These are phyloP conservation scores for Torulaspora gathmanii DNA, from an alignment of 805 yeast species.

Conservation along the genomic window DNA sequence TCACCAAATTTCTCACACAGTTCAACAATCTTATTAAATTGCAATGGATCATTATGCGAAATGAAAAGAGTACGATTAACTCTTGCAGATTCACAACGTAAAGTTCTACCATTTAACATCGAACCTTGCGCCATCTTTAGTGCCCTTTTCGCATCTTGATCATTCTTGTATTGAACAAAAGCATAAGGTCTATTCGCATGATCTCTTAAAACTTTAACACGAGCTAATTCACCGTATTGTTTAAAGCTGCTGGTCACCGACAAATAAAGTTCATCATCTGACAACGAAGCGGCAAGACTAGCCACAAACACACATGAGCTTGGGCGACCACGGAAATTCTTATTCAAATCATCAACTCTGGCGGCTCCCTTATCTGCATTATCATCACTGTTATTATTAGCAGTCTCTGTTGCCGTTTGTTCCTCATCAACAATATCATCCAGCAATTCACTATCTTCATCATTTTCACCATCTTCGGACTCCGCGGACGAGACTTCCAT, in stretches of 20 bases:
- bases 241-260: slow-evolving; percentile 66
- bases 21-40: slow-evolving; percentile 36
- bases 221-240: slow-evolving; percentile 63
- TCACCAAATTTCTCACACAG: slow-evolving; percentile 60
- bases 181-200: slow-evolving; percentile 84
- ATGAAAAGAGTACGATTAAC: slow-evolving; percentile 82
- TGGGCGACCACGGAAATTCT: slow-evolving; percentile 53
- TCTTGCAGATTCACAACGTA: slow-evolving; percentile 86
- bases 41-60: slow-evolving; percentile 30
- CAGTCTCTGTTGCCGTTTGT: background rate
- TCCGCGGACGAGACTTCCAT: slow-evolving; percentile 25
- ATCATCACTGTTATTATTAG: background rate
- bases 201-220: slow-evolving; percentile 81
- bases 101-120: slow-evolving; percentile 62
- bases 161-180: slow-evolving; percentile 77
- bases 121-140: slow-evolving; percentile 65
- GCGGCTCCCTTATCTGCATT: background rate
- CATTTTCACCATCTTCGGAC: slow-evolving; percentile 18
- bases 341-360: background rate
- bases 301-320: slow-evolving; percentile 89
- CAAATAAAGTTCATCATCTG: slow-evolving; percentile 67
- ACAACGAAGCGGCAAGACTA: slow-evolving; percentile 56
- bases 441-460: slow-evolving; percentile 15
- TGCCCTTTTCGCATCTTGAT: slow-evolving; percentile 65
- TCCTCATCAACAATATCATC: slow-evolving; percentile 16